These are phyloP conservation scores for Middelhovenomyces tepae DNA, from an alignment of 805 yeast species.

Conservation along the genomic window DNA sequence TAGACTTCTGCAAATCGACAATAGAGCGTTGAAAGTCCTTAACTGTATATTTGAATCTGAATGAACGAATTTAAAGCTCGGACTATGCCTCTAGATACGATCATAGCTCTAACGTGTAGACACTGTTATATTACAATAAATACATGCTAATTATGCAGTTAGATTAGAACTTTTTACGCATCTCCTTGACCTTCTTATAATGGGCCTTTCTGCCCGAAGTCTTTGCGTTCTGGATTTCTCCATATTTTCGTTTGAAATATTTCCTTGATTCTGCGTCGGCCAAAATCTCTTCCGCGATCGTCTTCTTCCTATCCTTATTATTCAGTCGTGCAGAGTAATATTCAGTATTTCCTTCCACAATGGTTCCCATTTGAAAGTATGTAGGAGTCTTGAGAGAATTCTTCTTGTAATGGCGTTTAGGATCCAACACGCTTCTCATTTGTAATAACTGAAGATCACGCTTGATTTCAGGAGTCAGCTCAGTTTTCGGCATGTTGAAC, in stretches of 20 bases:
- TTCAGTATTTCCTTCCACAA: constrained; percentile 75
- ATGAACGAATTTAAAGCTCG: no score
- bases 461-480: constrained; percentile 59
- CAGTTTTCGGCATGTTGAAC: constrained; percentile 75
- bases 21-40: no score
- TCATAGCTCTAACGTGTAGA: no score
- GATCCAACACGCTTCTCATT: constrained; percentile 87
- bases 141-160: background rate
- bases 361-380: constrained; percentile 81
- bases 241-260: constrained; percentile 78
- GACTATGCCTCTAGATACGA: no score
- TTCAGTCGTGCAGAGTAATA: constrained; percentile 59
- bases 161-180: constrained; percentile 41
- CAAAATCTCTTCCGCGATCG: constrained; percentile 75
- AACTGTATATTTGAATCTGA: no score
- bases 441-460: constrained; percentile 72
- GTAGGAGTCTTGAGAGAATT: constrained; percentile 67
- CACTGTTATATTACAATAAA: no score
- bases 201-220: constrained; percentile 58
- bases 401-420: constrained; percentile 89
- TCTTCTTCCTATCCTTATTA: constrained; percentile 63
- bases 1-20: no score
- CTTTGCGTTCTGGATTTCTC: constrained; percentile 62
- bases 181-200: constrained; percentile 53
- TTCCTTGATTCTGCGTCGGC: constrained; percentile 58